Evolutionary conservation across 768 basidiomycete genomes (phyloP), one percentile per base, ranked within the genome.

Genomic region (Sutorius australiensis): DNA sequence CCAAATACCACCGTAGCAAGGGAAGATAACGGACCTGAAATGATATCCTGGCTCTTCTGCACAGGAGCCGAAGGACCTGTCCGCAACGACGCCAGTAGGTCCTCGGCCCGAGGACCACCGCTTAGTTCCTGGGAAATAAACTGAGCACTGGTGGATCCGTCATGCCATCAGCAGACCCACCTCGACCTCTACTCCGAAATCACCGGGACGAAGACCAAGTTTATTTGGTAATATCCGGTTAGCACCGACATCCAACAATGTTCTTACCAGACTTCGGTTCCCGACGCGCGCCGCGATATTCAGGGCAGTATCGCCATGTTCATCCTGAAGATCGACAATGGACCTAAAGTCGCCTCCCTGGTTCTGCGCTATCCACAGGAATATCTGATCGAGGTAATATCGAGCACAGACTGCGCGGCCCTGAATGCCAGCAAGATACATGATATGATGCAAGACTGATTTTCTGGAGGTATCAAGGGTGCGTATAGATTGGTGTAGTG

Each of bases 231-330:
- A 75, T 61, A 83, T 80, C 59, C 88, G 83, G 69, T 98, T 95
- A 6, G 95, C 97, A 12, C 93, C 94, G 8, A 93, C 90, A 63
- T 97, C 95, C 54, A 99, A 62, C 60, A 98, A 70, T 3, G 92
- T 86, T 61, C 87, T 77, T 13, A 98, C 93, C 54, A 98, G 68
- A 55, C 87, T 86, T 56, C 88, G 77, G 67, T 93, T 97, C 2
- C 97, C 97, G 1, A 98, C 88, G 51, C 95, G 74, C 0, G 95
- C 95, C 13, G 95, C 92, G 61, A 98, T 90, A 72, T 97, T 97
- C 62, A 99, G 69, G 7, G 92, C 92, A 0, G 95, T 98, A 66
- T 99, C 97, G 0, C 95, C 97, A 67, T 98, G 87, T 59, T 90
- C 84, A 64, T 99, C 97, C 70, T 92, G 91, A 38, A 95, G 73